Percentiles rank a stretch among this genome's conserved stretches.
Conservation (phyloP, 139 green algal species). For the Cymbomonas tetramitiformis region DNA sequence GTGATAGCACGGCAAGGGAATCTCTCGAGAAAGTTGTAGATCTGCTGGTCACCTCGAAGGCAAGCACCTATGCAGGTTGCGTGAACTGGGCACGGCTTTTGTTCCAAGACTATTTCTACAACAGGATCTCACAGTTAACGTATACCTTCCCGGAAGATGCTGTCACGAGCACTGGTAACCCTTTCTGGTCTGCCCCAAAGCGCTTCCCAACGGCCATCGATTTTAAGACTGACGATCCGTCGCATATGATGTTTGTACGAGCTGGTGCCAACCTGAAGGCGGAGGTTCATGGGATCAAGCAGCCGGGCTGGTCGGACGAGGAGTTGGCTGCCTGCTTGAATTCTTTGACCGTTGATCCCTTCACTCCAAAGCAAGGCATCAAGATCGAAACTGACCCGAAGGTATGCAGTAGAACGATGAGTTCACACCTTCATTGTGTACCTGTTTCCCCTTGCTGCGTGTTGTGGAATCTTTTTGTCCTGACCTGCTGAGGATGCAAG, state of each 20-base stretch:
- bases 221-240: constrained; percentile 56
- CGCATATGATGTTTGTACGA: constrained; percentile 51
- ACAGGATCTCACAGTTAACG: constrained; percentile 75
- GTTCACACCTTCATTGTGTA: too few relatives aligned
- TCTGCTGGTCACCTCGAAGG: constrained; percentile 43
- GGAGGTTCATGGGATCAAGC: constrained; percentile 58
- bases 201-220: constrained; percentile 72
- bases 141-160: constrained; percentile 93
- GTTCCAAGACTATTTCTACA: constrained; percentile 60
- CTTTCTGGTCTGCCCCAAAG: constrained; percentile 95
- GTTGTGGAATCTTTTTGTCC: too few relatives aligned
- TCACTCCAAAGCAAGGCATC: constrained; percentile 68
- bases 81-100: constrained; percentile 58
- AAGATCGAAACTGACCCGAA: constrained; percentile 97
- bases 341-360: constrained; percentile 50
- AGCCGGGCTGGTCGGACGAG: constrained; percentile 24
- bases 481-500: too few relatives aligned
- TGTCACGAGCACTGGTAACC: constrained; percentile 64
- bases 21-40: constrained; percentile 73
- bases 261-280: constrained; percentile 75
- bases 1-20: constrained; percentile 41
- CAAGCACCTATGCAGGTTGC: constrained; percentile 67
- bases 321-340: constrained; percentile 31
- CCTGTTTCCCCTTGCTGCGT: too few relatives aligned
- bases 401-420: too few relatives aligned